phyloP scores from a whole-genome alignment of 331 rosid species.

The Spiraea crenata region DNA sequence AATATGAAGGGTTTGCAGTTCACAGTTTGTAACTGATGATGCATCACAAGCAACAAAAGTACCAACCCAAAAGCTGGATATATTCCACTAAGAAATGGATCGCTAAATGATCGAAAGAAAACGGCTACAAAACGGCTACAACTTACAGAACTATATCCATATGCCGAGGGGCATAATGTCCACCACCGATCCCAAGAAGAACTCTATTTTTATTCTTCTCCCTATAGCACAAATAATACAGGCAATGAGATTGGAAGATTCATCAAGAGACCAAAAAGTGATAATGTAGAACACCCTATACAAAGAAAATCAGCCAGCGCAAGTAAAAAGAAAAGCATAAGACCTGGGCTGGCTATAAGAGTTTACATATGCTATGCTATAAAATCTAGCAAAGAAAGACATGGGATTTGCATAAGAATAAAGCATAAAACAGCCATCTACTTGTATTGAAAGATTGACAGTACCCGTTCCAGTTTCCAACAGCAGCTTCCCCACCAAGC shows the following conservation, averaged over 20 bases:
- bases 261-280: conserved; percentile 1
- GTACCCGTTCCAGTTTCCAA: conserved; percentile 89
- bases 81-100: neutral
- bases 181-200: conserved; percentile 94
- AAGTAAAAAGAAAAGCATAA: too few relatives aligned
- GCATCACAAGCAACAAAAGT: neutral
- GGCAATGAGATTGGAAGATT: conserved; percentile 19
- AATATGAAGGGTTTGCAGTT: conserved; percentile 5
- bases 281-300: too few relatives aligned
- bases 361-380: too few relatives aligned
- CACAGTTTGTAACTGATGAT: neutral
- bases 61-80: neutral
- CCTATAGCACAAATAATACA: conserved; percentile 39
- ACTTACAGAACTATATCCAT: conserved; percentile 85
- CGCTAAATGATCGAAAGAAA: neutral
- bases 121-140: neutral
- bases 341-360: too few relatives aligned
- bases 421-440: neutral
- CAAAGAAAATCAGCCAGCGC: too few relatives aligned
- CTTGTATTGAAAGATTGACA: conserved; percentile 3
- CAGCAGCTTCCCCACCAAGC: conserved; percentile 76
- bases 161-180: conserved; percentile 93
- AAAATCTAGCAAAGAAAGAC: neutral
- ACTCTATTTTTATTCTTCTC: conserved; percentile 65
- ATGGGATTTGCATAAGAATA: neutral